Evolutionary conservation across 192 early-diverging fungal species (phyloP).

Genomic region (Coemansia sp.): DNA sequence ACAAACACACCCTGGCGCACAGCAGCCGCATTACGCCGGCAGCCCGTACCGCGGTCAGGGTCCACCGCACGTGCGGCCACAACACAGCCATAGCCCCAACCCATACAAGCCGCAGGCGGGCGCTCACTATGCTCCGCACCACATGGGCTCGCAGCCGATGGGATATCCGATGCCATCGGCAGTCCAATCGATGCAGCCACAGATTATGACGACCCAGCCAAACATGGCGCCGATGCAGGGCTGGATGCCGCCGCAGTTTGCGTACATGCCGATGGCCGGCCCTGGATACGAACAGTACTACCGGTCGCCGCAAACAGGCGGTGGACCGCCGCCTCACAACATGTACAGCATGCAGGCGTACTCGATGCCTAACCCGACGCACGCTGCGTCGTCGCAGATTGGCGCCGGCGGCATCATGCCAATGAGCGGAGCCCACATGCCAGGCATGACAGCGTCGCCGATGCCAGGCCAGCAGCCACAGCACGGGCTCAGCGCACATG

Average conservation of each 20-base stretch:
- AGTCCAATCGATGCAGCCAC: slow-evolving; percentile 44
- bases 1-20: slow-evolving; percentile 11
- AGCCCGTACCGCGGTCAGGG: slow-evolving; percentile 41
- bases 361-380: slow-evolving; percentile 39
- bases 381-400: slow-evolving; percentile 33
- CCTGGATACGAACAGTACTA: slow-evolving; percentile 51
- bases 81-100: slow-evolving; percentile 40
- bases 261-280: slow-evolving; percentile 42
- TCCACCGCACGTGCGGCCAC: slow-evolving; percentile 43
- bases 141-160: slow-evolving; percentile 51
- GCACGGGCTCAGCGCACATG: slow-evolving; percentile 34
- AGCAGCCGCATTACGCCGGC: slow-evolving; percentile 37
- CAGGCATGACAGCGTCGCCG: slow-evolving; percentile 45
- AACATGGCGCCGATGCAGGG: slow-evolving; percentile 51
- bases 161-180: slow-evolving; percentile 41
- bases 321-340: slow-evolving; percentile 37
- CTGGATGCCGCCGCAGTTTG: slow-evolving; percentile 50
- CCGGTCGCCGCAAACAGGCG: slow-evolving; percentile 30
- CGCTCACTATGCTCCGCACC: slow-evolving; percentile 40
- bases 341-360: slow-evolving; percentile 44
- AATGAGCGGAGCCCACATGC: slow-evolving; percentile 40
- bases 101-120: slow-evolving; percentile 46
- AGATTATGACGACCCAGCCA: slow-evolving; percentile 51
- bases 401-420: slow-evolving; percentile 38
- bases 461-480: slow-evolving; percentile 36